Percentiles rank a stretch among this genome's conserved stretches.
These are phyloP conservation scores for Metschnikowia corniflorae DNA, from an alignment of 805 yeast species.

Conservation along the genomic window DNA sequence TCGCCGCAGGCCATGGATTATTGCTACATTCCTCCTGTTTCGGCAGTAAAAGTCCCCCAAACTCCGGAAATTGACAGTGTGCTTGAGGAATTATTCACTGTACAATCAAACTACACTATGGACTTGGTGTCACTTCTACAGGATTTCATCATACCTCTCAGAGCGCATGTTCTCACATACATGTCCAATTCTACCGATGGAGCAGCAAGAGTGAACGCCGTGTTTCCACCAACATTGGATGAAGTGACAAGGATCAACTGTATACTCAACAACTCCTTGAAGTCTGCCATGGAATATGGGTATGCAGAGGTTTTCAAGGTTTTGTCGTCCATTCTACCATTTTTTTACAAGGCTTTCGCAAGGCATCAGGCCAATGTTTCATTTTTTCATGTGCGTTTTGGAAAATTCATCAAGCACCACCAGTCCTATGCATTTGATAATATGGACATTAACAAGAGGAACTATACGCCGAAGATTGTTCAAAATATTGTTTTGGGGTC, in stretches of 20 bases:
- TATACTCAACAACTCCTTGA: slow-evolving; percentile 71
- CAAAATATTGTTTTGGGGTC: slow-evolving; percentile 60
- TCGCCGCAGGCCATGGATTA: slow-evolving; percentile 84
- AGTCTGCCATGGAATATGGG: slow-evolving; percentile 64
- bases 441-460: slow-evolving; percentile 26
- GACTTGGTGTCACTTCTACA: slow-evolving; percentile 73
- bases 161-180: slow-evolving; percentile 59
- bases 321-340: slow-evolving; percentile 79
- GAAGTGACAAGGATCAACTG: slow-evolving; percentile 90
- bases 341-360: slow-evolving; percentile 88
- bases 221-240: slow-evolving; percentile 94
- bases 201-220: slow-evolving; percentile 63
- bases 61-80: slow-evolving; percentile 19
- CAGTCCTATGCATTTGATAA: slow-evolving; percentile 28
- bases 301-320: slow-evolving; percentile 74
- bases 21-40: slow-evolving; percentile 59
- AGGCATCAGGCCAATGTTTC: slow-evolving; percentile 91
- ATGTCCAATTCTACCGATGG: slow-evolving; percentile 45
- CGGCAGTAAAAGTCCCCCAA: not conserved
- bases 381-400: slow-evolving; percentile 53
- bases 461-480: slow-evolving; percentile 28
- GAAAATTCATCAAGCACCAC: slow-evolving; percentile 34
- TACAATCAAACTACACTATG: slow-evolving; percentile 74
- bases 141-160: slow-evolving; percentile 70
- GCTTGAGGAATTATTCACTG: slow-evolving; percentile 57